Evolutionary conservation across 202 grass and related monocot species (phyloP), one percentile per base, ranked within the genome.

Genomic region (Panicum virgatum): DNA sequence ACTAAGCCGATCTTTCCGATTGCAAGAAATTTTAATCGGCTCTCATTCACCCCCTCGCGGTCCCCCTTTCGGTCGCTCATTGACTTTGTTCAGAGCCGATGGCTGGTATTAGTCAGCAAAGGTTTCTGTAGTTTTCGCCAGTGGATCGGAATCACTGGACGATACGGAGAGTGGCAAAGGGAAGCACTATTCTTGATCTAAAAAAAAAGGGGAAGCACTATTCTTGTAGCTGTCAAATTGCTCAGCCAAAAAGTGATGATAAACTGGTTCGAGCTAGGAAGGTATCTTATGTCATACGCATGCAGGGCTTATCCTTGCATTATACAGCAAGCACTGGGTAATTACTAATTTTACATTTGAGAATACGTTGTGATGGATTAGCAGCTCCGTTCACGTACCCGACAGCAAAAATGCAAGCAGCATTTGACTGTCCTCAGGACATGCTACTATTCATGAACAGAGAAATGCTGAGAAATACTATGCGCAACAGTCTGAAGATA

Each of bases 101-200:
- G 61, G 22, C 63, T 44, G 48, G 66, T 69, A 30, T 22, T 63
- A 5, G 26, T 77, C 23, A 26, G 19, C 32, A 59, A n/a, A 77
- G 53, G 63, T 70, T 69, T 62, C 22, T 76, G 23, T 23, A 34
- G 29, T 82, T 50, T 69, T 62, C 11, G 19, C 73, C 63, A 62
- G 40, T 25, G 6, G 72, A 76, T 76, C 44, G 50, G 72, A 38
- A 38, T 56, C 29, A 7, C 9, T 22, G 32, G 78, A 82, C 23
- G 66, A 16, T 70, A 82, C 46, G 43, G 29, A 25, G 16, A 50
- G n/a, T 30, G 52, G 27, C 48, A 73, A 68, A n/a, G n/a, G n/a
- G n/a, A n/a, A n/a, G n/a, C n/a, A n/a, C n/a, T n/a, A n/a, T n/a
- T n/a, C n/a, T n/a, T n/a, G n/a, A n/a, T n/a, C n/a, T n/a, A n/a